Percentiles rank a stretch among this genome's conserved stretches.
Conservation (phyloP, 495 filamentous ascomycete species). For the Penicillium egyptiacum region DNA sequence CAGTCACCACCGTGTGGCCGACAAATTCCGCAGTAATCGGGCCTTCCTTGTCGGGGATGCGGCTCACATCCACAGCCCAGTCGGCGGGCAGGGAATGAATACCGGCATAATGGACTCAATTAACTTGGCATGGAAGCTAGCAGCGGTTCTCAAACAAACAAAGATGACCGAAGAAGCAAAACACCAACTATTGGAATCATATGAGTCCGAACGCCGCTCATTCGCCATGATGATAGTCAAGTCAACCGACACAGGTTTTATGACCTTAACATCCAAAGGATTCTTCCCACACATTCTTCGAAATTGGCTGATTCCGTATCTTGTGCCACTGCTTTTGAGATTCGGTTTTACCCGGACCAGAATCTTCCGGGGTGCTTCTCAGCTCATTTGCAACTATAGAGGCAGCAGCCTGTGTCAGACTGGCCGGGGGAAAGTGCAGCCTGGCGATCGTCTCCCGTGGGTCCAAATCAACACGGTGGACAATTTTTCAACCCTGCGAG, state of each 20-base stretch:
- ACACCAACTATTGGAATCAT: slow-evolving; percentile 49
- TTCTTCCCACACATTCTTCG: slow-evolving; percentile 30
- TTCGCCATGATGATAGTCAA: slow-evolving; percentile 34
- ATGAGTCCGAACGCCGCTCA: slow-evolving; percentile 48
- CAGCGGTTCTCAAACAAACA: slow-evolving; percentile 41
- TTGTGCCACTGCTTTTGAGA: slow-evolving; percentile 24
- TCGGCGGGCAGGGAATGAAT: slow-evolving; percentile 62
- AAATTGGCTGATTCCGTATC: slow-evolving; percentile 32
- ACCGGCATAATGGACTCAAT: slow-evolving; percentile 59
- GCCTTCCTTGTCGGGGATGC: slow-evolving; percentile 46
- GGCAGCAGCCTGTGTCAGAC: slow-evolving; percentile 23
- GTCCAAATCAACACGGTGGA: slow-evolving; percentile 27
- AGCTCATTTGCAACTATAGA: slow-evolving; percentile 35
- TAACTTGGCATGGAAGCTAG: slow-evolving; percentile 59
- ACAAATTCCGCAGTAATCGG: slow-evolving; percentile 28
- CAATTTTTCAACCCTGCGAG: slow-evolving; percentile 32
- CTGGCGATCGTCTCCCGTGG: slow-evolving; percentile 42
- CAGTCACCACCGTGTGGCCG: slow-evolving; percentile 36
- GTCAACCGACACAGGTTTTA: slow-evolving; percentile 37
- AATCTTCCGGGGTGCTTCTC: slow-evolving; percentile 32
- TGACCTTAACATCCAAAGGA: slow-evolving; percentile 21
- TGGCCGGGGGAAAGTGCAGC: slow-evolving; percentile 22
- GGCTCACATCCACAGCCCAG: slow-evolving; percentile 58
- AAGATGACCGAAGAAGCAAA: slow-evolving; percentile 35
- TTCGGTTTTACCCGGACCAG: slow-evolving; percentile 20